These are phyloP conservation scores for Amphirosellinia nigrospora DNA, from an alignment of 495 filamentous ascomycete species.

Conservation along the genomic window DNA sequence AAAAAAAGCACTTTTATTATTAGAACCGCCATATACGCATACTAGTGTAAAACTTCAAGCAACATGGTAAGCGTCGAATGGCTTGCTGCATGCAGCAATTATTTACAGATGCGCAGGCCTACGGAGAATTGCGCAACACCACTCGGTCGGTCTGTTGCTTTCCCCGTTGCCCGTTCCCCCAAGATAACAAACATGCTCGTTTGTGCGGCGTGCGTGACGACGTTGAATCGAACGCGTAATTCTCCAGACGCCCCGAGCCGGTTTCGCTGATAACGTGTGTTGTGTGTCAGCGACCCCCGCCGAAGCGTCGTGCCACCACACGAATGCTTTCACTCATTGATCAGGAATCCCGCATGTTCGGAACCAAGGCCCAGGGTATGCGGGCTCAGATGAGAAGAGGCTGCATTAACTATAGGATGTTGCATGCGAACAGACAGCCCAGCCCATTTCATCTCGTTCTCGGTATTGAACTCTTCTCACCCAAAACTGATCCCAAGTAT, in stretches of 20 bases:
- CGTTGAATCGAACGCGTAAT: conserved; percentile 19
- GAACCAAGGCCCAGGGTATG: conserved; percentile 6
- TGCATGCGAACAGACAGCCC: not conserved
- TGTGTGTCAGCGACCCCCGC: not conserved
- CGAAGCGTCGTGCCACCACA: conserved; percentile 18
- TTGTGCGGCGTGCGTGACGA: conserved; percentile 6
- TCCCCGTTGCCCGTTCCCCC: not conserved
- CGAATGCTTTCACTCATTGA: conserved; percentile 17
- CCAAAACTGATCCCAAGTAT: not conserved
- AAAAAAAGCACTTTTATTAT: conserved; percentile 24
- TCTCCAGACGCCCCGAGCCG: not conserved
- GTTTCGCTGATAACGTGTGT: not conserved
- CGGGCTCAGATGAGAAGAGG: conserved; percentile 6
- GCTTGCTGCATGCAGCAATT: conserved; percentile 17
- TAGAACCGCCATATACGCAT: conserved; percentile 6
- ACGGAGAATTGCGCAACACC: not conserved
- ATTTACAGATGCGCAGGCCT: conserved; percentile 3
- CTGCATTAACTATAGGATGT: not conserved
- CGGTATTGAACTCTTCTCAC: not conserved
- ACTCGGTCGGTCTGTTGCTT: not conserved
- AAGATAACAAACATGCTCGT: conserved; percentile 1
- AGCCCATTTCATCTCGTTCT: conserved; percentile 5
- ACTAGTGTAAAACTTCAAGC: not conserved
- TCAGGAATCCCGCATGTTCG: conserved; percentile 23
- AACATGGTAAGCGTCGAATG: conserved; percentile 15